phyloP scores from a whole-genome alignment of 2,329 filamentous ascomycete genomes.

The Didymella keratinophila region DNA sequence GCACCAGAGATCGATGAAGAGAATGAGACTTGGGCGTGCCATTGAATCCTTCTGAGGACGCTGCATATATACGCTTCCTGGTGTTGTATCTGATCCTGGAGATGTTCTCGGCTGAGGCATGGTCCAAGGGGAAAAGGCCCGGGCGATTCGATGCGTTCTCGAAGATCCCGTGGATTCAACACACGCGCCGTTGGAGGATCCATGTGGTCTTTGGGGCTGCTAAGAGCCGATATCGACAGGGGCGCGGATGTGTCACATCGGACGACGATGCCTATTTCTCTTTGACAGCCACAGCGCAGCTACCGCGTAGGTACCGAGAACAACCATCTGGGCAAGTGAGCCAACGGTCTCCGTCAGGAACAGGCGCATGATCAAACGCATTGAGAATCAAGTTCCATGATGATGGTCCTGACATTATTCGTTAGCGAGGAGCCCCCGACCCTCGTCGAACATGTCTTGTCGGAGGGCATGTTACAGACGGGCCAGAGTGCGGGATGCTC shows the following conservation, averaged over 20 bases:
- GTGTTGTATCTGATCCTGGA: constrained; percentile 10
- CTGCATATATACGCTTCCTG: constrained; percentile 35
- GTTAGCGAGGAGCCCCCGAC: constrained; percentile 30
- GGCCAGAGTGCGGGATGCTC: constrained; percentile 28
- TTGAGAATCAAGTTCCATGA: constrained; percentile 28
- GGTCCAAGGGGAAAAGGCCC: constrained; percentile 24
- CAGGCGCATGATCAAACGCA: constrained; percentile 45
- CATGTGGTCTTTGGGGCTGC: constrained; percentile 33
- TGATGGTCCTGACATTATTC: constrained; percentile 30
- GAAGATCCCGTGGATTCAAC: constrained; percentile 42
- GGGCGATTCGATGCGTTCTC: constrained; percentile 28
- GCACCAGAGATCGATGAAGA: constrained; percentile 37
- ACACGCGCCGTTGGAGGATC: constrained; percentile 47
- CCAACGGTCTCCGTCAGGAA: constrained; percentile 32
- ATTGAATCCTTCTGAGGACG: constrained; percentile 19
- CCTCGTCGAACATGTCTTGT: constrained; percentile 43
- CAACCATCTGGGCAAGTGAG: constrained; percentile 28
- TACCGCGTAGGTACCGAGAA: constrained; percentile 15
- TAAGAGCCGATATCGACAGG: constrained; percentile 26
- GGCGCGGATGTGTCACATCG: constrained; percentile 43
- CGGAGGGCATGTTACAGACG: constrained; percentile 48
- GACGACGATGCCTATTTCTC: constrained; percentile 28
- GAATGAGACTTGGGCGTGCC: constrained; percentile 29
- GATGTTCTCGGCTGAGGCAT: constrained; percentile 23
- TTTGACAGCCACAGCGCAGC: constrained; percentile 21